Conservation (phyloP, 257 asterid genomes). For the Gynochthodes officinalis region DNA sequence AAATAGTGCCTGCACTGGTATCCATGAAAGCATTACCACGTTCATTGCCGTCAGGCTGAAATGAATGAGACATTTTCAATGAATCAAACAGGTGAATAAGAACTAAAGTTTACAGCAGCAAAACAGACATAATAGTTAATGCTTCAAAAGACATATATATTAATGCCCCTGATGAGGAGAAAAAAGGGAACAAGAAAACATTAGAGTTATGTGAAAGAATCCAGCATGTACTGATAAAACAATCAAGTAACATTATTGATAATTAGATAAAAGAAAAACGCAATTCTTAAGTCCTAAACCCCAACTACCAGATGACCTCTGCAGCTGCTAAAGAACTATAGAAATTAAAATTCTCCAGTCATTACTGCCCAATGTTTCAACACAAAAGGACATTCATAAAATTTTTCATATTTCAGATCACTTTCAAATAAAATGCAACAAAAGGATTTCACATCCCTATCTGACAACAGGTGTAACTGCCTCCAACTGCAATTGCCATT, state of each 20-base stretch:
- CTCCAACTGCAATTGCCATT: not conserved
- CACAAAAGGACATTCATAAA: not conserved
- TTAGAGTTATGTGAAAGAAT: conserved; percentile 5
- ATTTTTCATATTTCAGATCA: not conserved
- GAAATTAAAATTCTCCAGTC: not conserved
- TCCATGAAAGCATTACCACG: conserved; percentile 50
- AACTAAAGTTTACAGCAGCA: not conserved
- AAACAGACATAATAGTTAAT: not conserved
- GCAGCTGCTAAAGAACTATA: not conserved
- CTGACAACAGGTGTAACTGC: not conserved
- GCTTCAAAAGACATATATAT: not conserved
- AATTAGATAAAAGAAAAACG: not conserved
- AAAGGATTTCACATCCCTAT: not conserved
- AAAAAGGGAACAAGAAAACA: not conserved
- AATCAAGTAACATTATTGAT: not conserved
- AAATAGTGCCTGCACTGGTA: conserved; percentile 44
- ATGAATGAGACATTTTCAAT: conserved; percentile 11
- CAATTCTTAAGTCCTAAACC: not conserved
- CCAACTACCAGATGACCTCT: not conserved
- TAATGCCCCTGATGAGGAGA: not conserved
- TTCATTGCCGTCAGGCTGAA: conserved; percentile 47
- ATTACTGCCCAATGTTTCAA: not conserved
- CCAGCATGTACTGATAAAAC: not conserved
- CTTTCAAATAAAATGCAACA: not conserved
- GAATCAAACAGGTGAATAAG: not conserved